Percentiles rank a stretch among this genome's conserved stretches.
These are phyloP conservation scores for Trametes versicolor DNA, from an alignment of 1,284 basidiomycete genomes.

Conservation along the genomic window DNA sequence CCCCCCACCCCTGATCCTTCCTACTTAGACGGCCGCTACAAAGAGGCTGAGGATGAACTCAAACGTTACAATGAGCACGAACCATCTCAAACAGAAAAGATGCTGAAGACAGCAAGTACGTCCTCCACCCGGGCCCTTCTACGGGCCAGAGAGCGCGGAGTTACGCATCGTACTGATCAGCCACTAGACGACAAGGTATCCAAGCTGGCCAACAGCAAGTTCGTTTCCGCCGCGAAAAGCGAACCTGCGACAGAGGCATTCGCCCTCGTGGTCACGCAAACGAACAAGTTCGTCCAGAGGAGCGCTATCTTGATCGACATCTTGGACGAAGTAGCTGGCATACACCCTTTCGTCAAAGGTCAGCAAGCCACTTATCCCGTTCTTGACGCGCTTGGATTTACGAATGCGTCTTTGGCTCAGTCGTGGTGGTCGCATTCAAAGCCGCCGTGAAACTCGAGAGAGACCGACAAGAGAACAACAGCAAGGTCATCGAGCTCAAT, in stretches of 20 bases:
- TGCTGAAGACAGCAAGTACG: no score
- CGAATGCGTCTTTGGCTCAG: conserved; percentile 28
- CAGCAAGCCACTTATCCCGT: not conserved
- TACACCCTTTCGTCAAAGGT: conserved; percentile 18
- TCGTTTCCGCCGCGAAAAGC: not conserved
- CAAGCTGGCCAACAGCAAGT: not conserved
- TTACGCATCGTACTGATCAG: no score
- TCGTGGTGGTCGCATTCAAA: conserved; percentile 54
- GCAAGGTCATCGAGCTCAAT: conserved; percentile 50
- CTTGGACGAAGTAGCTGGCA: conserved; percentile 18
- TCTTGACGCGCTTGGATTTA: not conserved
- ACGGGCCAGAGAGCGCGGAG: no score
- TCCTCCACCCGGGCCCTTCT: no score
- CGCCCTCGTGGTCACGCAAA: conserved; percentile 10
- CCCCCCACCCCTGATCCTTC: no score
- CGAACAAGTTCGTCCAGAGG: conserved; percentile 18
- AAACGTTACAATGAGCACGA: no score
- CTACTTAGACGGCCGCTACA: no score
- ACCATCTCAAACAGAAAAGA: no score
- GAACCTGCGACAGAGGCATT: conserved; percentile 10
- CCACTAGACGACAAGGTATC: not conserved
- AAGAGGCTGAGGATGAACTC: no score
- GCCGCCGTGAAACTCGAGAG: conserved; percentile 50
- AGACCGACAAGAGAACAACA: conserved; percentile 52
- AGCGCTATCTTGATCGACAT: conserved; percentile 13